Evolutionary conservation across 176 grass and related monocot species (phyloP).

Genomic region (Ananas comosus): DNA sequence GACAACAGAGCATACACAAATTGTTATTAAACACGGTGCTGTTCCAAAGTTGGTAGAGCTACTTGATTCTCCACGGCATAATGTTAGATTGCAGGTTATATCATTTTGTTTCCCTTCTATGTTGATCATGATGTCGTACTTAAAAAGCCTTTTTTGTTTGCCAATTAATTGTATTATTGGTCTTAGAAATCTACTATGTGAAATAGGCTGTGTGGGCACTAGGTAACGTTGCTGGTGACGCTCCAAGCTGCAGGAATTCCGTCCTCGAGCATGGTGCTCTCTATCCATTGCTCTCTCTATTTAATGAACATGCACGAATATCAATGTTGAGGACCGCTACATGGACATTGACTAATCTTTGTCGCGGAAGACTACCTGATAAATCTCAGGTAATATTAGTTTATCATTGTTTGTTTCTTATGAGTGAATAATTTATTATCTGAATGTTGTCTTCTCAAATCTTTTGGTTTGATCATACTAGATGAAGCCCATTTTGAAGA

Average conservation of each 20-base stretch:
- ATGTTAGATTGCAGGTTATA: conserved; percentile 66
- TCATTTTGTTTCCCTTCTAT: background rate
- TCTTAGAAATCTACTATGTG: conserved; percentile 9
- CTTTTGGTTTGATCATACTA: conserved; percentile 30
- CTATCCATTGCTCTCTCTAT: conserved; percentile 39
- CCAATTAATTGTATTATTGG: conserved; percentile 16
- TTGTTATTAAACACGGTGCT: conserved; percentile 54
- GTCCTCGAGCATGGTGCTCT: conserved; percentile 63
- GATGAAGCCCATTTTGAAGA: conserved; percentile 58
- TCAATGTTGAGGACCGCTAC: conserved; percentile 72
- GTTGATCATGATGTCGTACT: too few relatives aligned
- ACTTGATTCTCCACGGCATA: conserved; percentile 43
- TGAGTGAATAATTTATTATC: background rate
- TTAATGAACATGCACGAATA: conserved; percentile 63
- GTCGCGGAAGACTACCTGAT: conserved; percentile 52
- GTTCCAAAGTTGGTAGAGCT: conserved; percentile 57
- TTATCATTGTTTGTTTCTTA: background rate
- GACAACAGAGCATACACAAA: conserved; percentile 59
- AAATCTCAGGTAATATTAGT: conserved; percentile 36
- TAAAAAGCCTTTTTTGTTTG: background rate
- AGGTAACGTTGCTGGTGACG: conserved; percentile 77
- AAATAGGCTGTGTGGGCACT: conserved; percentile 70
- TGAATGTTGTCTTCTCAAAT: background rate
- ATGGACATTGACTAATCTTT: conserved; percentile 74
- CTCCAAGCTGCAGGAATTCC: conserved; percentile 54